Conservation (phyloP, 129 eudicot genomes). For the Tagetes patula region DNA sequence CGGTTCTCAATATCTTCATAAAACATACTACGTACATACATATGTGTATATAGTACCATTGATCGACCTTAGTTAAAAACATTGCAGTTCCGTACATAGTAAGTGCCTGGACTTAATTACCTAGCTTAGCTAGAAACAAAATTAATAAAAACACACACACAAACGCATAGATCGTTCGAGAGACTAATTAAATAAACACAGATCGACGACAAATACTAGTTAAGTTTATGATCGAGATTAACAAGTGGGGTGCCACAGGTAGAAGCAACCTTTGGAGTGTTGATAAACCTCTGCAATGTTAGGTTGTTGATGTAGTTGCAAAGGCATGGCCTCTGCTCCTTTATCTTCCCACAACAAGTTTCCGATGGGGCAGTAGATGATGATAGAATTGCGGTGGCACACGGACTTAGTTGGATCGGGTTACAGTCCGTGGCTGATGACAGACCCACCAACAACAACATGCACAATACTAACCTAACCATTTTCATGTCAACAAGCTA, state of each 20-base stretch:
- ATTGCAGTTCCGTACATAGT: conserved; percentile 9
- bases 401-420: conserved; percentile 39
- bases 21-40: neutral
- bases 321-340: conserved; percentile 43
- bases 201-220: no score
- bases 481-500: conserved; percentile 17
- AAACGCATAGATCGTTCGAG: neutral
- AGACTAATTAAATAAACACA: conserved; percentile 1
- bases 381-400: conserved; percentile 38
- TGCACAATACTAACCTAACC: conserved; percentile 15
- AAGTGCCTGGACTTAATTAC: neutral
- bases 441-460: conserved; percentile 18
- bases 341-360: conserved; percentile 39
- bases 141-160: conserved; percentile 3
- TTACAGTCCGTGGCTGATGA: conserved; percentile 26
- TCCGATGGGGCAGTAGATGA: conserved; percentile 30
- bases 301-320: conserved; percentile 50
- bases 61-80: neutral
- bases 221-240: neutral
- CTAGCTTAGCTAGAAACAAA: conserved; percentile 2
- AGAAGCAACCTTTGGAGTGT: conserved; percentile 41
- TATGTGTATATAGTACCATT: neutral
- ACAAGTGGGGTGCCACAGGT: conserved; percentile 47
- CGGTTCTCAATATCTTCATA: neutral
- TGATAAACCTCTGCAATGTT: conserved; percentile 29